Percentiles rank a stretch among this genome's conserved stretches.
phyloP scores from a whole-genome alignment of 495 filamentous ascomycete species.

The Tricharina praecox region DNA sequence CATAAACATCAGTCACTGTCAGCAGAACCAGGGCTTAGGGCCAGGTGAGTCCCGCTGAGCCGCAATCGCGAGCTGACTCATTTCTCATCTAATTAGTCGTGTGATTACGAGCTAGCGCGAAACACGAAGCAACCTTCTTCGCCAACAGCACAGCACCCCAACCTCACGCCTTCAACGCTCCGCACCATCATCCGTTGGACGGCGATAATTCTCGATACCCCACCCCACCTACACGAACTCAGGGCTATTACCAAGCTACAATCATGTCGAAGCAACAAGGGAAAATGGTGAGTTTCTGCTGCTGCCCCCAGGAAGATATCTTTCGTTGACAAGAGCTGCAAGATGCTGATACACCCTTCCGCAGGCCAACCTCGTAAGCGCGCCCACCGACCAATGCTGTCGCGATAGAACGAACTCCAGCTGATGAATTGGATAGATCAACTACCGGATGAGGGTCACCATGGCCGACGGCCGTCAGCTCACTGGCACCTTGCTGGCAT shows the following conservation, averaged over 20 bases:
- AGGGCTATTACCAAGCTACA: background rate
- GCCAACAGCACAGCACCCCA: background rate
- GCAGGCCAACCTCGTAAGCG: slow-evolving; percentile 91
- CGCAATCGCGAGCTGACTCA: background rate
- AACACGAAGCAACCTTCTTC: background rate
- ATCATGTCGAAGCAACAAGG: slow-evolving; percentile 91
- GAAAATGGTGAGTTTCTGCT: slow-evolving; percentile 74
- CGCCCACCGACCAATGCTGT: too few relatives aligned
- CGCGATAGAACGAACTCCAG: too few relatives aligned
- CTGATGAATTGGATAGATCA: too few relatives aligned
- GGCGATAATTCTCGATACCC: background rate
- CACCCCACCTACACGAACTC: background rate
- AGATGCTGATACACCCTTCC: slow-evolving; percentile 45
- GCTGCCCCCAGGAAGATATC: slow-evolving; percentile 9
- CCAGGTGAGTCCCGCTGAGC: background rate
- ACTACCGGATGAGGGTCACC: slow-evolving; percentile 96
- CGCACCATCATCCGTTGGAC: background rate
- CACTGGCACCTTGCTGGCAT: slow-evolving; percentile 91
- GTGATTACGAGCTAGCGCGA: background rate
- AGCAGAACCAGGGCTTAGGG: background rate
- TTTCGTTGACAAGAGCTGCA: slow-evolving; percentile 22
- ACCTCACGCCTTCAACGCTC: background rate
- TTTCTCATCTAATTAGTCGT: too few relatives aligned
- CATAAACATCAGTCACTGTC: background rate
- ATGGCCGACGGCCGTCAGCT: slow-evolving; percentile 92